A percentile compares a stretch with the other conserved stretches of the same genome.
Conservation (phyloP, 2,329 filamentous ascomycete species). For the Botrytis porri region DNA sequence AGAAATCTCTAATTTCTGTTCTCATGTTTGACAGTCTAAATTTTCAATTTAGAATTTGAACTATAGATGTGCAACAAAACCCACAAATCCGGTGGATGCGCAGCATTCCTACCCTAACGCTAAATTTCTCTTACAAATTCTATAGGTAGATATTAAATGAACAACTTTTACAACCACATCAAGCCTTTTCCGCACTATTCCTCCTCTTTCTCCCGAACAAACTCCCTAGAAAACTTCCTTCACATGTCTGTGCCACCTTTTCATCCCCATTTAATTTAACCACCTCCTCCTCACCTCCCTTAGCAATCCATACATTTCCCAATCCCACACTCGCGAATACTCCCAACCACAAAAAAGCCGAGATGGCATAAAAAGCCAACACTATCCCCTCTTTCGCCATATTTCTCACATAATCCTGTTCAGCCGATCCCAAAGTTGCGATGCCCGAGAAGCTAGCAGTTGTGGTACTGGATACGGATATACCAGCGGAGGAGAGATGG, state of each 20-base stretch:
- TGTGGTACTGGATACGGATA: slow-evolving; percentile 24
- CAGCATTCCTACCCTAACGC: not conserved
- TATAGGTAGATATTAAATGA: not conserved
- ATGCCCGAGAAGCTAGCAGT: not conserved
- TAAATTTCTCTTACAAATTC: not conserved
- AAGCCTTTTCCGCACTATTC: not conserved
- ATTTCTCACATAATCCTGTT: slow-evolving; percentile 46
- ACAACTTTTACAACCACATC: not conserved
- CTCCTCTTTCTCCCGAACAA: slow-evolving; percentile 12
- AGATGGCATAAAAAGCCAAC: slow-evolving; percentile 61
- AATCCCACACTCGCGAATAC: slow-evolving; percentile 45
- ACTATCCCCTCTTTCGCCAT: slow-evolving; percentile 56
- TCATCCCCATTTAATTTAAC: slow-evolving; percentile 19
- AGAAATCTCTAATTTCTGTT: not conserved
- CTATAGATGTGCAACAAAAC: not conserved
- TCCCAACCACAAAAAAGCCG: slow-evolving; percentile 55
- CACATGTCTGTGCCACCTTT: slow-evolving; percentile 19
- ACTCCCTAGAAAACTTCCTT: slow-evolving; percentile 26
- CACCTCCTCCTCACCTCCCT: slow-evolving; percentile 25
- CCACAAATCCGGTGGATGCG: not conserved
- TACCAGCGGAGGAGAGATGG: slow-evolving; percentile 32
- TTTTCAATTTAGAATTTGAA: not conserved
- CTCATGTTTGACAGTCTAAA: not conserved
- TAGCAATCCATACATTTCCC: slow-evolving; percentile 46
- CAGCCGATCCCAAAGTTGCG: not conserved